Evolutionary conservation across 108 stramenopile species (phyloP), one percentile per base, ranked within the genome.

Genomic region (Pseudonitzschia multiseries): DNA sequence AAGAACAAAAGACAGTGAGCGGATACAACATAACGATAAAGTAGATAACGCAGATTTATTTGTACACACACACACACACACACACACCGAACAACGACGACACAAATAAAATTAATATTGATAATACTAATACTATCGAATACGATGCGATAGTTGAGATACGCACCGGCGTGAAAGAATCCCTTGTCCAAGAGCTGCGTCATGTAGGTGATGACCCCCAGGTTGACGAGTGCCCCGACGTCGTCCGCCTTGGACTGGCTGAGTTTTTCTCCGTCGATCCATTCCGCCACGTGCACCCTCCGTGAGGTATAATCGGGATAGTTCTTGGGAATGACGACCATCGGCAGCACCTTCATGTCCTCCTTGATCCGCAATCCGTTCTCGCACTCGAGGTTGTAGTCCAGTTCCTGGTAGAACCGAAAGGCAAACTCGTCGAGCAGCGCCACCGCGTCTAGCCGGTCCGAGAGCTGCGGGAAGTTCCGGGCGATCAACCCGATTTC

Each of bases 261-360:
- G 29, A 98, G 84, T 71, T 98, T 97, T 78, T 97, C 97, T 24
- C 97, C 97, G 12, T 97, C 93, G 71, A 97, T 89, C 97, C 97
- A 98, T 78, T 98, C 94, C 31, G 97, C 95, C 21, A 94, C 93
- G 69, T 96, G 96, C 18, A 98, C 96, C 20, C 96, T 78, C 1
- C 97, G 81, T 3, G 91, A 84, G 1, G 95, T 96, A 65, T 83
- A 95, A 62, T 91, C 75, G 1, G 95, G 94, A 77, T 88, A 98
- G 74, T 93, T 93, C 32, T 81, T 80, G 0, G 97, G 97, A 65
- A 95, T 92, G 36, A 87, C 85, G 2, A 97, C 96, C 74, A 85
- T 88, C 0, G 91, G 92, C 66, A 96, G 71, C n/a, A 94, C 86
- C 22, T 52, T 71, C 97, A 98, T 96, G 53, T 96, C 86, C 71